Percentiles rank a stretch among this genome's conserved stretches.
Evolutionary conservation across 306 rosid species (phyloP).

Genomic region (Lablab purpureus): DNA sequence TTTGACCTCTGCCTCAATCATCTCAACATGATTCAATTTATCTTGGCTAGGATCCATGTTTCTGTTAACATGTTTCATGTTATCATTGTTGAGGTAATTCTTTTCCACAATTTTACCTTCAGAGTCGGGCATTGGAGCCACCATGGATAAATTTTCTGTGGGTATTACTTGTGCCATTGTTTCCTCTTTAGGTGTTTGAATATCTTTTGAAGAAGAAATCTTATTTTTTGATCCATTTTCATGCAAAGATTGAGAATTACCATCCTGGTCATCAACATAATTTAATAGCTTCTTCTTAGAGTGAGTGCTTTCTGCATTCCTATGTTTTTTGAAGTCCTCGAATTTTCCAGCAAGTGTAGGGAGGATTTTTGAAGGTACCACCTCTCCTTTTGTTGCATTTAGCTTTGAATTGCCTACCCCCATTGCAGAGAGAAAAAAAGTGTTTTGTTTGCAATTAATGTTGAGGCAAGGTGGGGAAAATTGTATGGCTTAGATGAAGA

Average conservation of each 20-base stretch:
- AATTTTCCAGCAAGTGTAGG: slow-evolving; percentile 40
- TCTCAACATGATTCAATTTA: background rate
- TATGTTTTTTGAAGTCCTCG: slow-evolving; percentile 52
- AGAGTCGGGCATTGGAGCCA: slow-evolving; percentile 44
- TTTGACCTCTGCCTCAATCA: slow-evolving; percentile 7
- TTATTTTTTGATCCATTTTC: slow-evolving; percentile 20
- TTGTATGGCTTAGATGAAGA: background rate
- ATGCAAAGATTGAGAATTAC: slow-evolving; percentile 27
- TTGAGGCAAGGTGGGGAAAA: background rate
- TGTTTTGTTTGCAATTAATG: slow-evolving; percentile 5
- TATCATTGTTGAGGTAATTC: background rate
- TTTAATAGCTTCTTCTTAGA: slow-evolving; percentile 63
- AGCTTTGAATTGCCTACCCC: slow-evolving; percentile 68
- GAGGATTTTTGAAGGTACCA: slow-evolving; percentile 46
- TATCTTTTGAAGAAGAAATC: slow-evolving; percentile 4
- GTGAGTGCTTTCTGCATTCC: slow-evolving; percentile 20
- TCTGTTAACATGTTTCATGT: background rate
- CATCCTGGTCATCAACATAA: slow-evolving; percentile 41
- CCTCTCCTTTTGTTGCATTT: slow-evolving; percentile 43
- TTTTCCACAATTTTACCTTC: background rate
- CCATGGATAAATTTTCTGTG: slow-evolving; percentile 28
- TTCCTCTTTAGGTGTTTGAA: slow-evolving; percentile 30
- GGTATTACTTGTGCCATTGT: background rate
- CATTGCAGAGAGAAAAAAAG: slow-evolving; percentile 49
- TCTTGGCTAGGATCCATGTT: background rate